These are phyloP conservation scores for Beauveria varroae DNA, from an alignment of 2,329 filamentous ascomycete genomes.

Conservation along the genomic window DNA sequence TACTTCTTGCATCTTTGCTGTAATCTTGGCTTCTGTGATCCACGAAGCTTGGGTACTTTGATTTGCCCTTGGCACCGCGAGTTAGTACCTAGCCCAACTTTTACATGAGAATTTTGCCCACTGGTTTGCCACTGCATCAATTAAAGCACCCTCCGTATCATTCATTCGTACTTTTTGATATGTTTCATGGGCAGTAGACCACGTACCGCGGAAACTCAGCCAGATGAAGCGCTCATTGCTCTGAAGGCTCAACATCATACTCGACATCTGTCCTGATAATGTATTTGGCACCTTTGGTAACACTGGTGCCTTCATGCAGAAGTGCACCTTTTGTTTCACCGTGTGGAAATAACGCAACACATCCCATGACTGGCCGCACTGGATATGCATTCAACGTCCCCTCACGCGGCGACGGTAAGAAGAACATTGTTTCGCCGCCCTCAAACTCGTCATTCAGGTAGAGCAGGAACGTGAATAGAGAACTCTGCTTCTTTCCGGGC, in stretches of 20 bases:
- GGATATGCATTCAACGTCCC: constrained; percentile 63
- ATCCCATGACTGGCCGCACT: constrained; percentile 60
- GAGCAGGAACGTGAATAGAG: constrained; percentile 60
- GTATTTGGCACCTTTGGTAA: constrained; percentile 59
- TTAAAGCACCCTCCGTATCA: background rate
- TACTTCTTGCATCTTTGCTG: no score
- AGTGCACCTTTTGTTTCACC: constrained; percentile 58
- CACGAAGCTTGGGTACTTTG: no score
- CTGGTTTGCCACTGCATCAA: background rate
- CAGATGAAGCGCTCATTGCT: background rate
- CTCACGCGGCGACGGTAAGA: constrained; percentile 56
- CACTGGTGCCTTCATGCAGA: constrained; percentile 63
- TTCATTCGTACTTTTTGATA: background rate
- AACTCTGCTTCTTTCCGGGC: constrained; percentile 50
- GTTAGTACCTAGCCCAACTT: no score
- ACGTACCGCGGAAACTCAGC: background rate
- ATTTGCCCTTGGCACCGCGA: no score
- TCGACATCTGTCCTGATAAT: constrained; percentile 65
- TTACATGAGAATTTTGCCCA: no score
- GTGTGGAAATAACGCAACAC: constrained; percentile 61
- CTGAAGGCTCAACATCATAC: constrained; percentile 49
- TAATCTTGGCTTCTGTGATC: no score
- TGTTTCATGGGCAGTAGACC: background rate
- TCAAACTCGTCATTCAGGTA: constrained; percentile 67
- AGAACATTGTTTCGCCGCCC: constrained; percentile 65